Evolutionary conservation across 2,329 filamentous ascomycete species (phyloP).

Genomic region (Penicillium sp.): DNA sequence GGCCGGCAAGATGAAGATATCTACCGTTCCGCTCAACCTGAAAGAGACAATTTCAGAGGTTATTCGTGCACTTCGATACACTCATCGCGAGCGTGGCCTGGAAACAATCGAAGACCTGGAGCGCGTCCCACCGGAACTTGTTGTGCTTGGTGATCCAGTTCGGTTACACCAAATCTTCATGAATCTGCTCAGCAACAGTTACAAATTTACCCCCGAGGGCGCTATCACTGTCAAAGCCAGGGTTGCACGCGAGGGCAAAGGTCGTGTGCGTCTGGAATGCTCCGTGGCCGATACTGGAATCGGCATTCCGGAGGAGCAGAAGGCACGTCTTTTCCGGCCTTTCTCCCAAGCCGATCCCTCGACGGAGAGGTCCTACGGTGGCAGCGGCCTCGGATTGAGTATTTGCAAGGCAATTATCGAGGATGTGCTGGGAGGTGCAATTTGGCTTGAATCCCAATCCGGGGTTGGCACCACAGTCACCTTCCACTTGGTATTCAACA

Average conservation of each 20-base stretch:
- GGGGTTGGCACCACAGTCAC: constrained; percentile 57
- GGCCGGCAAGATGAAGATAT: constrained; percentile 80
- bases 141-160: constrained; percentile 81
- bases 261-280: constrained; percentile 69
- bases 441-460: constrained; percentile 72
- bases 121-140: constrained; percentile 48
- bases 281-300: constrained; percentile 88
- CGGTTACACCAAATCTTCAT: constrained; percentile 69
- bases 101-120: constrained; percentile 61
- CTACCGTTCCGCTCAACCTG: constrained; percentile 75
- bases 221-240: constrained; percentile 76
- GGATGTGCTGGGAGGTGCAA: constrained; percentile 81
- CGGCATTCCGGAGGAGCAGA: constrained; percentile 69
- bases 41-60: constrained; percentile 61
- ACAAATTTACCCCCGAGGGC: constrained; percentile 87
- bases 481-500: constrained; percentile 81
- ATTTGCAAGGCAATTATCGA: constrained; percentile 95
- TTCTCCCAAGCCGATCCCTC: constrained; percentile 91
- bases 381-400: constrained; percentile 81
- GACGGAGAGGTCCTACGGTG: constrained; percentile 84
- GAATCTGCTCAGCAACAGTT: constrained; percentile 85
- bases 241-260: constrained; percentile 63
- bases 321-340: constrained; percentile 81
- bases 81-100: constrained; percentile 56
- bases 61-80: constrained; percentile 57